Evolutionary conservation across 345 rosid genomes (phyloP), one percentile per base, ranked within the genome.

Genomic region (Aurinia saxatilis): DNA sequence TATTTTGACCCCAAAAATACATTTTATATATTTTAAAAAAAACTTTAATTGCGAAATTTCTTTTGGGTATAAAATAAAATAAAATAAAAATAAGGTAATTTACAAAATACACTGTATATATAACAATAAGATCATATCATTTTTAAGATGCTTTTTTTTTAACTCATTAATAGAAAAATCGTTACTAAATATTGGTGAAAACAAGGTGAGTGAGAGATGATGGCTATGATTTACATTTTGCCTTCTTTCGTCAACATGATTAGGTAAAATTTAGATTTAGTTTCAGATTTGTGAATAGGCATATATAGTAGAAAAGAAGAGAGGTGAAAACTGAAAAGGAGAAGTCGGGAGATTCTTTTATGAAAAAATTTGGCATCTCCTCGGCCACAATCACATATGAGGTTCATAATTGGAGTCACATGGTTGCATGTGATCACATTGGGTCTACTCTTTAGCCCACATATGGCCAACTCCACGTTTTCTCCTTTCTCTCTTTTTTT

Each of bases 361-460:
- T 6, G 1, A 5, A 5, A 50, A 68, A 51, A 42, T 17, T 11
- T 68, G 73, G 73, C 67, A 53, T 10, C 34, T 44, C 62, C 34
- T 60, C 45, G 56, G 48, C 56, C 67, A 60, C 73, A 68, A 42
- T 60, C 48, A 68, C 55, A 60, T 68, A 60, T 68, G 73, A 68
- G 73, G 73, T 60, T 54, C 33, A 68, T 69, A 69, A 69, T 69
- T 61, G 50, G 57, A 69, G 68, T 69, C 73, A 69, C 73, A 69
- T 69, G 68, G 61, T 60, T 69, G 73, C 73, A 69, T 69, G 73
- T 69, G 73, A 53, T 53, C 21, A 69, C 50, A 29, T 60, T 69
- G 73, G 68, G 73, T 69, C 57, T 69, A 69, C 73, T 41, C 36
- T 61, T 69, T 69, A 61, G 50, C 68, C n/a, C 73, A 69, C 73